Conservation (phyloP, 306 rosid genomes). For the Herpetospermum pedunculosum region DNA sequence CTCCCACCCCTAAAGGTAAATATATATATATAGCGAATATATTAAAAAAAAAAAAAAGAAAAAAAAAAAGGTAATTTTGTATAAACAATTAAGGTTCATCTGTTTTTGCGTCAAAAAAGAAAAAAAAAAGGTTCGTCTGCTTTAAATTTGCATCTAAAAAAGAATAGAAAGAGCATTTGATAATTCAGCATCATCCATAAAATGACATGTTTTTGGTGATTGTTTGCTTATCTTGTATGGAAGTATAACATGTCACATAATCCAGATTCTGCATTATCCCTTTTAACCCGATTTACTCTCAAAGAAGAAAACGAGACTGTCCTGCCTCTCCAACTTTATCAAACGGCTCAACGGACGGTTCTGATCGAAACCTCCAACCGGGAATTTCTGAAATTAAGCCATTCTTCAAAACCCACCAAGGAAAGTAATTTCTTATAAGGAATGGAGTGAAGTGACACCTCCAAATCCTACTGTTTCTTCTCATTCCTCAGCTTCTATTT, state of each 20-base stretch:
- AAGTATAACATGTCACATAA: not conserved
- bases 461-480: not conserved
- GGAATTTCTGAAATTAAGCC: not conserved
- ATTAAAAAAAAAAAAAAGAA: too few relatives aligned
- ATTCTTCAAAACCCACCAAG: not conserved
- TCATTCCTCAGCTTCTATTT: not conserved
- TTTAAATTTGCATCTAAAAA: not conserved
- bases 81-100: not conserved
- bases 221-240: not conserved
- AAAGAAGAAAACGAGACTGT: not conserved
- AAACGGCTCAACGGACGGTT: not conserved
- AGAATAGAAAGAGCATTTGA: not conserved
- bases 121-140: not conserved
- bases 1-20: too few relatives aligned
- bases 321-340: not conserved
- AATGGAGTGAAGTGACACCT: slow-evolving; percentile 5
- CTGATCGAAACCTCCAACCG: slow-evolving; percentile 1
- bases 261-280: not conserved
- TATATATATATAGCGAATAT: too few relatives aligned
- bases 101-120: too few relatives aligned
- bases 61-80: too few relatives aligned
- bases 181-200: not conserved
- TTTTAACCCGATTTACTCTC: not conserved
- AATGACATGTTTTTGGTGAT: not conserved
- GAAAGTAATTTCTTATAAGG: not conserved